Evolutionary conservation across 441 rosid genomes (phyloP).

Genomic region (Manihot esculenta): DNA sequence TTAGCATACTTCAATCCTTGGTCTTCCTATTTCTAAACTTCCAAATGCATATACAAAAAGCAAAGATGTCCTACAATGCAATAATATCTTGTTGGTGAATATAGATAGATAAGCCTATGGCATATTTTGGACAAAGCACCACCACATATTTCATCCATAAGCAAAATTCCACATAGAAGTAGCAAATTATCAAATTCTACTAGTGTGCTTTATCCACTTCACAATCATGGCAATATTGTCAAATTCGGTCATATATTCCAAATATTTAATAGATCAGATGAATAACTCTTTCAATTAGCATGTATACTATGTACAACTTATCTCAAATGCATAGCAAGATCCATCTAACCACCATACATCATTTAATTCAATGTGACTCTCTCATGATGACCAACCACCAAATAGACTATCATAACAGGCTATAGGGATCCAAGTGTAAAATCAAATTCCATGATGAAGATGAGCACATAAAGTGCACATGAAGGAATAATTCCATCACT

Average conservation of each 20-base stretch:
- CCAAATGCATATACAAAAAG: background rate
- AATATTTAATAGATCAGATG: background rate
- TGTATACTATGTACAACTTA: background rate
- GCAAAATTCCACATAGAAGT: background rate
- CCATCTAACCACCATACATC: conserved; percentile 11
- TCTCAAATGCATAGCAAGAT: background rate
- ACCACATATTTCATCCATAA: background rate
- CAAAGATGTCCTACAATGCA: background rate
- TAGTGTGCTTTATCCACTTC: background rate
- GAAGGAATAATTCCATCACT: conserved; percentile 22
- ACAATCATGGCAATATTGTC: background rate
- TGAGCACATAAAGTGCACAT: conserved; percentile 16
- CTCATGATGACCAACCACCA: conserved; percentile 4
- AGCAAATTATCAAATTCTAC: conserved; percentile 8
- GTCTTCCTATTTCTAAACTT: background rate
- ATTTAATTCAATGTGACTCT: conserved; percentile 6
- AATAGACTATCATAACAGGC: conserved; percentile 13
- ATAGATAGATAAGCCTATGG: background rate
- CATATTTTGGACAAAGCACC: background rate
- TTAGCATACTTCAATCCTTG: background rate
- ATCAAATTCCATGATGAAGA: conserved; percentile 10
- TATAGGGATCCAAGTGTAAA: conserved; percentile 3
- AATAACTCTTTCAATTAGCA: background rate
- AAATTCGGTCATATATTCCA: background rate
- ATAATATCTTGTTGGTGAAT: background rate